phyloP scores from a whole-genome alignment of 768 basidiomycete genomes.

The Tulasnella sp. region DNA sequence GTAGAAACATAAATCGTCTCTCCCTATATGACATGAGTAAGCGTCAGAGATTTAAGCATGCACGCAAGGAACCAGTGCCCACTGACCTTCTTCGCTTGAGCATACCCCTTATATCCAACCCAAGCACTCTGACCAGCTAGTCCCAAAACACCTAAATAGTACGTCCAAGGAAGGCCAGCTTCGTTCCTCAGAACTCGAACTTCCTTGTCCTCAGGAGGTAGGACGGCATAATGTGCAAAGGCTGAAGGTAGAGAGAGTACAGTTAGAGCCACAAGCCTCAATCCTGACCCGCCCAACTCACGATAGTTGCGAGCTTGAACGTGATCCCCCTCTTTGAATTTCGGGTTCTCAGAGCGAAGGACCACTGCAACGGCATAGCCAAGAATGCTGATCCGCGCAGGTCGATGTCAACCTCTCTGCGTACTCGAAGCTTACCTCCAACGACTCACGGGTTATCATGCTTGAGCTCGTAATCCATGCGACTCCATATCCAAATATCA shows the following conservation, averaged over 20 bases:
- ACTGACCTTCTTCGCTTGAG: slow-evolving; percentile 31
- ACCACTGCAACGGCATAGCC: neutral
- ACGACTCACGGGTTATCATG: neutral
- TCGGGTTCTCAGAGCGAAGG: slow-evolving; percentile 2
- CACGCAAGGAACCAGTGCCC: neutral
- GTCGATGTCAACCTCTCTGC: neutral
- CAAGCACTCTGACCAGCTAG: slow-evolving; percentile 25
- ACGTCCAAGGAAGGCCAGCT: slow-evolving; percentile 36
- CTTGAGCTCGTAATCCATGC: neutral
- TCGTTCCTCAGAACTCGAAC: slow-evolving; percentile 30
- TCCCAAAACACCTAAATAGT: slow-evolving; percentile 33
- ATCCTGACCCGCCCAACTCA: neutral
- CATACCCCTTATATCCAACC: slow-evolving; percentile 33
- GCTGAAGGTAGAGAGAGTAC: slow-evolving; percentile 21
- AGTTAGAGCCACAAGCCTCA: neutral
- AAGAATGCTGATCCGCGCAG: neutral
- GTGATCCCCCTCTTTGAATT: neutral
- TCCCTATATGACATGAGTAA: slow-evolving; percentile 24
- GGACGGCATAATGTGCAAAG: slow-evolving; percentile 33
- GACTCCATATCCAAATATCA: neutral
- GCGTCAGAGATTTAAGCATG: neutral
- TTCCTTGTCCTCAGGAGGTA: neutral
- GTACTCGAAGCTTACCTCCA: too few species aligned
- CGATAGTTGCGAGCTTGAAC: neutral
- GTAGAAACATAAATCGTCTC: slow-evolving; percentile 41